Base-by-base conservation (phyloP, 2,329 filamentous ascomycete species). In the Aspergillus eucalypticola region DNA sequence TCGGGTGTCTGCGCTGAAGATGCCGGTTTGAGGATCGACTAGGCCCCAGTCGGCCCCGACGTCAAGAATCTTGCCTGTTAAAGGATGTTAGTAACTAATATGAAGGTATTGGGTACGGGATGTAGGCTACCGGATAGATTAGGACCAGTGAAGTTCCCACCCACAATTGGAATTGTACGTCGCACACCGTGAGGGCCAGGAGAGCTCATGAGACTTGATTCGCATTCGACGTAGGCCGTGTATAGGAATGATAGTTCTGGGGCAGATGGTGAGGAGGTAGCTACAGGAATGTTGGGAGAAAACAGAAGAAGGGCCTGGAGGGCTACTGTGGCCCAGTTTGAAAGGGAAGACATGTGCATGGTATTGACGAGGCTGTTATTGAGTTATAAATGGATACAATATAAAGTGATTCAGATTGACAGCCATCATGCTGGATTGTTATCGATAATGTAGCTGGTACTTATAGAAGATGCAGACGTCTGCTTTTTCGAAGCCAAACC, bases 131-230 rank as follows among this genome's bases (percentile, higher is more conserved):
- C 65, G 2, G 63, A 66, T 11, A 68, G 44, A 56, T 60, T 56
- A 29, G 69, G 69, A 0, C 69, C 68, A 10, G 61, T 69, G 49
- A 71, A 70, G n/a, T 70, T 71, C 2, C 69, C 69, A 1, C 68
- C 68, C 0, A 70, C 64, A 15, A 71, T 71, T 6, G 66, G 69
- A n/a, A 71, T 70, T 5, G 68, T 59, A 5, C 56, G 60, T 15
- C 68, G 65, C 19, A 60, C 65, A 11, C 69, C 69, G 25, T 56
- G 57, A 0, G 69, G 69, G 1, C 65, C 62, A 7, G 50, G 41
- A 2, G 53, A 56, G 38, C 57, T 57, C 64, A 70, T 67, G 5
- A 67, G 35, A 5, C 59, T 65, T 7, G 57, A 60, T 5, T 64
- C 61, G 46, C 68, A 70, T 50, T 70, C 38, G 2, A 66, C 65